phyloP scores from a whole-genome alignment of 257 asterid species.

The Primulina tabacum region DNA sequence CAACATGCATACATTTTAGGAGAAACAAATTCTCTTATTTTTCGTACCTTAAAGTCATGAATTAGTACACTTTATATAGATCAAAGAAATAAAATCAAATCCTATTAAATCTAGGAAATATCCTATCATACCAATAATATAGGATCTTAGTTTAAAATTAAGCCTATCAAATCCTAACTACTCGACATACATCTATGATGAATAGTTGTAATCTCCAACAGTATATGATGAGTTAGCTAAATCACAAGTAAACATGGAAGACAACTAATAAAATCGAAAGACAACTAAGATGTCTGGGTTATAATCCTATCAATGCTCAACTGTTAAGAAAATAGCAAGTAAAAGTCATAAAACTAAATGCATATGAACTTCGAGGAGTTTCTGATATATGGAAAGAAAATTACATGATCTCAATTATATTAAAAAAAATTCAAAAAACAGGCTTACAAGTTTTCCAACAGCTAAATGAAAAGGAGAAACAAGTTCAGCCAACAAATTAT shows the following conservation, averaged over 20 bases:
- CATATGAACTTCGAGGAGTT: slow-evolving; percentile 18
- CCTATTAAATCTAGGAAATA: too few relatives aligned
- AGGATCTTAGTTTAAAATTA: too few relatives aligned
- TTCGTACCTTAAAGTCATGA: too few relatives aligned
- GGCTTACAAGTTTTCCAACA: slow-evolving; percentile 73
- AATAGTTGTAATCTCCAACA: neutral
- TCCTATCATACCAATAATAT: too few relatives aligned
- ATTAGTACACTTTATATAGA: too few relatives aligned
- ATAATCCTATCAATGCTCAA: slow-evolving; percentile 15
- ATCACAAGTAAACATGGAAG: slow-evolving; percentile 8
- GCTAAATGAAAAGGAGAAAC: slow-evolving; percentile 67
- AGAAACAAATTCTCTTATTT: too few relatives aligned
- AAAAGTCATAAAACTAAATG: slow-evolving; percentile 18
- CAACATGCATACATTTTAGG: too few relatives aligned
- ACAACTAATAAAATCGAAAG: neutral
- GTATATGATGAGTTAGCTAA: slow-evolving; percentile 2
- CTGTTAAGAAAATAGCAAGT: neutral
- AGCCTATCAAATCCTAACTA: too few relatives aligned
- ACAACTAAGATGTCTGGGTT: neutral
- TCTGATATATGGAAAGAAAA: slow-evolving; percentile 14
- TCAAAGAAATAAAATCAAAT: too few relatives aligned
- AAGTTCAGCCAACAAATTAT: slow-evolving; percentile 58
- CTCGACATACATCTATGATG: neutral
- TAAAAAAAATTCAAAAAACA: slow-evolving; percentile 6
- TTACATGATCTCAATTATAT: neutral